Evolutionary conservation across 1,139 yeast species (phyloP).

Genomic region (Yamadazyma diospyri): DNA sequence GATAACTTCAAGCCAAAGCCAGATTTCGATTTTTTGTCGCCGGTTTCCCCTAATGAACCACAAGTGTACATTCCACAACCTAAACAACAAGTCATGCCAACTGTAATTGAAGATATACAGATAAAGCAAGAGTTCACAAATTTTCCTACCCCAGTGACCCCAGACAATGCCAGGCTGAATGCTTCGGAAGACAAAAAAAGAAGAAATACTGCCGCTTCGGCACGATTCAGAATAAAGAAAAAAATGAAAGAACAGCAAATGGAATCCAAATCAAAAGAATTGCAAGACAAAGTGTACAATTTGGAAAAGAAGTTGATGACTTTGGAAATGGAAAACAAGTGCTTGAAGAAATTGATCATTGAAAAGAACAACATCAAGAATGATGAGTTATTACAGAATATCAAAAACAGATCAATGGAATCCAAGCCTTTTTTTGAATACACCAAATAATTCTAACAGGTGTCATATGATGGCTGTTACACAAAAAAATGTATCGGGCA

Average conservation of each 20-base stretch:
- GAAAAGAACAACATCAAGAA: slow-evolving; percentile 47
- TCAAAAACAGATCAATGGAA: slow-evolving; percentile 40
- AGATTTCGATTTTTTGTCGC: slow-evolving; percentile 7
- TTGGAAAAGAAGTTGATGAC: slow-evolving; percentile 62
- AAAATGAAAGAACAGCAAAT: slow-evolving; percentile 81
- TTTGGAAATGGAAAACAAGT: slow-evolving; percentile 54
- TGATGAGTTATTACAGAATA: slow-evolving; percentile 36
- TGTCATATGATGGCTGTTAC: not conserved
- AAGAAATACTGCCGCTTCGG: slow-evolving; percentile 79
- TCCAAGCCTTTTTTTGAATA: slow-evolving; percentile 30
- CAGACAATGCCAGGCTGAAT: slow-evolving; percentile 6
- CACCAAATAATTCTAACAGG: slow-evolving; percentile 19
- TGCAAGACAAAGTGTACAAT: slow-evolving; percentile 56
- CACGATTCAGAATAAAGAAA: slow-evolving; percentile 76
- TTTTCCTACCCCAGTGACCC: not conserved
- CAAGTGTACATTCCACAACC: slow-evolving; percentile 1
- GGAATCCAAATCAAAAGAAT: slow-evolving; percentile 62
- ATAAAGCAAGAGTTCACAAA: not conserved
- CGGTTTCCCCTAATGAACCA: slow-evolving; percentile 1
- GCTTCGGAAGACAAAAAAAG: slow-evolving; percentile 52
- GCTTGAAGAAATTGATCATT: slow-evolving; percentile 64
- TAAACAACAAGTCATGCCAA: slow-evolving; percentile 1
- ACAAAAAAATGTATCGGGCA: too few species aligned
- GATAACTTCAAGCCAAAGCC: slow-evolving; percentile 24
- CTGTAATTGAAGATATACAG: not conserved